Base-by-base conservation (phyloP, 345 rosid genomes). In the Sonneratia caseolaris region DNA sequence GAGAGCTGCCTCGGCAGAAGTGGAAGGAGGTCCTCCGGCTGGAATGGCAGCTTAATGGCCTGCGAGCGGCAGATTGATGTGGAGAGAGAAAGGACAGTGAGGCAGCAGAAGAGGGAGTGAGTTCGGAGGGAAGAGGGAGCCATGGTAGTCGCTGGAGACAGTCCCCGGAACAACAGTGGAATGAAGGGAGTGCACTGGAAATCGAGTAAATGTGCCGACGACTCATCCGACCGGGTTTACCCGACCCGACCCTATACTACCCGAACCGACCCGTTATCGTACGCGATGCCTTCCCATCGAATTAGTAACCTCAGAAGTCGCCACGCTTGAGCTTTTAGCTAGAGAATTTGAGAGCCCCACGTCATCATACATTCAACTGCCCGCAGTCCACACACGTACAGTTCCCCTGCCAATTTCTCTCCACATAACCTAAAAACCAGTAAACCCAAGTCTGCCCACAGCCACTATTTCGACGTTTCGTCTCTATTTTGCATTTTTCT, bases 1-100 rank as follows among this genome's bases (percentile, higher is more conserved):
- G 98, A 84, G 10, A 89, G 81, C 72, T 85, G 86, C 64, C 87
- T 78, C 4, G 98, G 97, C 66, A 92, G 78, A 22, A 89, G 70
- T 45, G 98, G 91, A 42, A 96, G 86, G 37, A 84, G 37, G 68
- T 96, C 99, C 45, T 79, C 84, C 5, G 94, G 89, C 81, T 86
- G 94, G 79, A 95, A 89, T 13, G 89, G 94, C 27, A 79, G 49
- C 27, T 80, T 80, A 12, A 73, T 37, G 21, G 81, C 64, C 59
- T 61, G 66, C 0, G 78, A 78, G 40, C 32, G 76, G 0, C 76
- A 35, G 14, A 9, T 32, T 11, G 35, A 53, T 12, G 66, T 4
- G 47, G 59, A 14, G 35, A 72, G 49, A n/a, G 53, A 62, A 53
- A 51, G 21, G 47, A 43, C 57, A 38, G 56, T 10, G 36, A 57